Base-by-base conservation (phyloP, 2,329 filamentous ascomycete species). In the Aureobasidium vineae region DNA sequence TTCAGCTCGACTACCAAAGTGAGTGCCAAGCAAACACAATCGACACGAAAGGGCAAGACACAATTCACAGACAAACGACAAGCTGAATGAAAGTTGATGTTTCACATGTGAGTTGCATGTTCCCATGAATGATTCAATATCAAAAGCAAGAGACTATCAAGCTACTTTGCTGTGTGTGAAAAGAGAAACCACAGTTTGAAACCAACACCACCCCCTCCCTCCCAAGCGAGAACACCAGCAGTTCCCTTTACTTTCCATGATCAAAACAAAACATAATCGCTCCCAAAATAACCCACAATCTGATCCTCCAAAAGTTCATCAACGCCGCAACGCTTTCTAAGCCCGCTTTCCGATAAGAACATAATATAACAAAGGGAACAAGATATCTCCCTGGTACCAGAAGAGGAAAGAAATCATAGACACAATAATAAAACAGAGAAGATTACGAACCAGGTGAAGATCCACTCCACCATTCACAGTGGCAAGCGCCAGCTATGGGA, bases 391-490 rank as follows among this genome's bases (percentile, higher is more conserved):
- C 59, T 63, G 45, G 41, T 63, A 36, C 59, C 59, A 63, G 59
- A 52, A 63, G n/a, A 63, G 59, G 45, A 52, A 36, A 52, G 45
- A 49, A 41, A 36, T 36, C 43, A 63, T 50, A 41, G 33, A 52
- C 59, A 61, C 26, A 26, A 63, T n/a, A 38, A 47, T 61, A 49
- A 2, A 61, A 49, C 43, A 49, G 28, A 49, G 43, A 61, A 61
- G 28, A 21, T 61, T 49, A 61, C 26, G 26, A 63, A 23, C 33
- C 6, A 5, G 21, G n/a, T 43, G 53, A 65, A 47, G 49, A 41
- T 65, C 64, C 70, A 65, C 71, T 73, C 68, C 74, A 73, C 76
- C 76, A 77, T 69, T 77, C 74, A 57, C 76, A 77, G 64, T 77
- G 76, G 65, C 76, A 77, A 33, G 68, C 70, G 16, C 73, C 73